Evolutionary conservation across 805 yeast species (phyloP).

Genomic region (Suhomyces prunicola): DNA sequence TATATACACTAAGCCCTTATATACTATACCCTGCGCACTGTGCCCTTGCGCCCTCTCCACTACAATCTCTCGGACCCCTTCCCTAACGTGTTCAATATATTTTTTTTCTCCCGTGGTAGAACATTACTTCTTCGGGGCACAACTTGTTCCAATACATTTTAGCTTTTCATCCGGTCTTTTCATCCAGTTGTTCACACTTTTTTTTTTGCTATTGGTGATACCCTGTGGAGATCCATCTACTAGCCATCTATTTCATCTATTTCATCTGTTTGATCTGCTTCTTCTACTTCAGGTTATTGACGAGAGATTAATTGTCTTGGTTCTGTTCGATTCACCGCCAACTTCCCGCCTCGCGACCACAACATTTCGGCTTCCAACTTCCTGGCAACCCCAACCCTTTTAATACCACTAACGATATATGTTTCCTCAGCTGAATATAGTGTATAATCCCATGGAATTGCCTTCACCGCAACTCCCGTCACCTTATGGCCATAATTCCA

Average conservation of each 20-base stretch:
- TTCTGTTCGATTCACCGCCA: neutral
- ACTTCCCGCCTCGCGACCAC: neutral
- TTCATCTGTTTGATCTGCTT: neutral
- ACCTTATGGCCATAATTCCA: neutral
- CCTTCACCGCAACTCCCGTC: neutral
- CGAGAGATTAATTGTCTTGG: neutral
- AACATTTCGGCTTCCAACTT: neutral
- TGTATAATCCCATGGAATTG: slow-evolving; percentile 1
- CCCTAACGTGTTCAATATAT: neutral
- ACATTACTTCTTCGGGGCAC: neutral
- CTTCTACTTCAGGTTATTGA: neutral
- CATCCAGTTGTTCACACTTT: neutral
- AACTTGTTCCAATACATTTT: neutral
- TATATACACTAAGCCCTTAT: neutral
- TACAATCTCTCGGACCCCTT: neutral
- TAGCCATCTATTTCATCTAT: neutral
- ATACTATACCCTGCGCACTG: neutral
- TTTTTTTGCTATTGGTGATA: neutral
- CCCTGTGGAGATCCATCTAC: neutral
- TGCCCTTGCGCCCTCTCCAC: neutral
- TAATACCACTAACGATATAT: neutral
- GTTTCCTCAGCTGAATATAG: slow-evolving; percentile 3
- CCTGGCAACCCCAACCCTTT: neutral
- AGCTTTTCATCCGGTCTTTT: neutral
- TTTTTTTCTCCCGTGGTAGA: neutral